A percentile compares a stretch with the other conserved stretches of the same genome.
Conservation (phyloP, 305 asterid genomes). For the Plantago rigida region DNA sequence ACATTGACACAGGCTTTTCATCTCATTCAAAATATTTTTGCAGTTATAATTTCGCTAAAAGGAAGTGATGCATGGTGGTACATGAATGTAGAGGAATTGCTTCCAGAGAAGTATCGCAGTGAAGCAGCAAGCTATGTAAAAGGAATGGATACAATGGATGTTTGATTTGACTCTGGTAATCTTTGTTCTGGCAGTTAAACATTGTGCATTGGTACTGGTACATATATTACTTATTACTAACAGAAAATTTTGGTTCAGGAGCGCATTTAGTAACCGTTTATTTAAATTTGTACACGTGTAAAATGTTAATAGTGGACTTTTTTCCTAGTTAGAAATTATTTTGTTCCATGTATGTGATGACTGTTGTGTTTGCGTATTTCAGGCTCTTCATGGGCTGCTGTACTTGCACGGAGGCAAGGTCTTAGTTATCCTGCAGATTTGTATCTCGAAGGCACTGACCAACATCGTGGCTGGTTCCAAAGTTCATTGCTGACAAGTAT, state of each 20-base stretch:
- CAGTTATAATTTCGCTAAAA: slow-evolving; percentile 84
- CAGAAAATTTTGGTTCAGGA: too few relatives aligned
- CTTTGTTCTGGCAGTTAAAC: slow-evolving; percentile 19
- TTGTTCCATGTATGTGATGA: too few relatives aligned
- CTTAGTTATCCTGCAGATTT: slow-evolving; percentile 88
- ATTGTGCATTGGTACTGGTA: slow-evolving; percentile 15
- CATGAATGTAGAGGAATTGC: slow-evolving; percentile 85
- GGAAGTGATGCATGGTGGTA: slow-evolving; percentile 99
- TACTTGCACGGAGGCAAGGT: slow-evolving; percentile 60
- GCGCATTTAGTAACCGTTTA: too few relatives aligned
- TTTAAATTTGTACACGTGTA: too few relatives aligned
- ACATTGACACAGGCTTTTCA: neutral
- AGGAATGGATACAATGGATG: slow-evolving; percentile 98
- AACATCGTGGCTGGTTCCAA: slow-evolving; percentile 99
- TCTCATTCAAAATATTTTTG: slow-evolving; percentile 25
- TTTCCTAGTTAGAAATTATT: too few relatives aligned
- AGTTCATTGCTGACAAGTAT: slow-evolving; percentile 85
- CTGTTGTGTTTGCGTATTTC: slow-evolving; percentile 15
- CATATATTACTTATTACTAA: neutral
- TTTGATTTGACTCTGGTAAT: slow-evolving; percentile 97
- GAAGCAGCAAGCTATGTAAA: slow-evolving; percentile 67
- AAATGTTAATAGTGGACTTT: too few relatives aligned
- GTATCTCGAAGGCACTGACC: slow-evolving; percentile 97
- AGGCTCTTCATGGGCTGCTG: slow-evolving; percentile 99
- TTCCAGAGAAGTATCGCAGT: slow-evolving; percentile 69